A percentile compares a stretch with the other conserved stretches of the same genome.
Conservation (phyloP, 2,329 filamentous ascomycete genomes). For the Xylariales sp. region DNA sequence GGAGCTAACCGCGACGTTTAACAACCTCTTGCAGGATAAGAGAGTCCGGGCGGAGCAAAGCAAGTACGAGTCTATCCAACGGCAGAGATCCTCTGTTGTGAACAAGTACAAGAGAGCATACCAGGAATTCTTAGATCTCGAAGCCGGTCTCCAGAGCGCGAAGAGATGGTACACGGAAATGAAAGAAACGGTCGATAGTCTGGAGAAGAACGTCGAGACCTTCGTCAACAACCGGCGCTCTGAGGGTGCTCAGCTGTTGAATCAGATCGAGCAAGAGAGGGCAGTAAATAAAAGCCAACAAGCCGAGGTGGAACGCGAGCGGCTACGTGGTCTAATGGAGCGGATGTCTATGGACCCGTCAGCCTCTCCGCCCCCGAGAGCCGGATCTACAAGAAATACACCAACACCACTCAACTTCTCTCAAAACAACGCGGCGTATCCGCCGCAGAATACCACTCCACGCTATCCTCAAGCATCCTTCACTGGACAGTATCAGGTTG, state of each 20-base stretch:
- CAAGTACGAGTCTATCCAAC: conserved; percentile 85
- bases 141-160: conserved; percentile 79
- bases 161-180: conserved; percentile 95
- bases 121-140: conserved; percentile 86
- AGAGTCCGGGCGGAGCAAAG: conserved; percentile 88
- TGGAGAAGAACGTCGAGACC: conserved; percentile 92
- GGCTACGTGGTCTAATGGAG: conserved; percentile 87
- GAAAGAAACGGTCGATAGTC: conserved; percentile 86
- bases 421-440: conserved; percentile 32
- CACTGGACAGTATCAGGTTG: conserved; percentile 54
- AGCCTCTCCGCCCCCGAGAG: conserved; percentile 36
- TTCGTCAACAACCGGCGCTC: conserved; percentile 93
- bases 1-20: conserved; percentile 84
- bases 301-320: conserved; percentile 80
- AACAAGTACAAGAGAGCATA: conserved; percentile 86
- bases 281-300: conserved; percentile 53
- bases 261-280: conserved; percentile 79
- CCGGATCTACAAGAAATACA: conserved; percentile 33
- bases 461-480: conserved; percentile 52
- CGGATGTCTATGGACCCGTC: conserved; percentile 81
- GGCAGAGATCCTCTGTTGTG: conserved; percentile 76
- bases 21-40: conserved; percentile 86
- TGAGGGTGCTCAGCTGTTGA: conserved; percentile 85
- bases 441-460: conserved; percentile 33
- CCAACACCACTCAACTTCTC: conserved; percentile 46